These are phyloP conservation scores for Claviceps purpurea DNA, from an alignment of 2,329 filamentous ascomycete genomes.

Conservation along the genomic window DNA sequence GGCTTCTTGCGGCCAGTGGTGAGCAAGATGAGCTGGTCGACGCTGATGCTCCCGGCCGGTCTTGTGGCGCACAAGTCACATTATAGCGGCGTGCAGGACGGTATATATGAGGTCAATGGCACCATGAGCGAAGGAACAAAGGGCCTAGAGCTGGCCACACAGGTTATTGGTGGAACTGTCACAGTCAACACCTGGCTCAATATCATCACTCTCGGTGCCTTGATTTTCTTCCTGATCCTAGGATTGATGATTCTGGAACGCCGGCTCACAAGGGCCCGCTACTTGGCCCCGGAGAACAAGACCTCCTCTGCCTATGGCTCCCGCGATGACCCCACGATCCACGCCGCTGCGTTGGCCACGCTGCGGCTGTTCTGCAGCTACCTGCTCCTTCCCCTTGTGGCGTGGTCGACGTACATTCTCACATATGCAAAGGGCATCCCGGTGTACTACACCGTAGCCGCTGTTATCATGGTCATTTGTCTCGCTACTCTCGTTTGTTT, in stretches of 20 bases:
- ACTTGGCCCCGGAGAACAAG: background rate
- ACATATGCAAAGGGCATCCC: constrained; percentile 9
- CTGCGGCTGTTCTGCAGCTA: constrained; percentile 63
- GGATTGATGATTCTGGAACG: constrained; percentile 35
- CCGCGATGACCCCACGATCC: background rate
- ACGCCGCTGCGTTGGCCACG: constrained; percentile 27
- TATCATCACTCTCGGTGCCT: constrained; percentile 50
- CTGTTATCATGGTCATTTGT: constrained; percentile 9
- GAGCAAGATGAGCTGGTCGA: constrained; percentile 24
- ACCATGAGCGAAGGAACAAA: constrained; percentile 36
- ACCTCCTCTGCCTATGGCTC: background rate
- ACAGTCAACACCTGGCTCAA: constrained; percentile 54
- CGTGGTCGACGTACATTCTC: constrained; percentile 61
- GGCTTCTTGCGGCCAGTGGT: constrained; percentile 61
- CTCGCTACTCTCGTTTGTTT: constrained; percentile 16
- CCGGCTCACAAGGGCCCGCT: constrained; percentile 11
- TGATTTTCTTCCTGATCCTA: constrained; percentile 42
- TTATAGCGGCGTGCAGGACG: constrained; percentile 27
- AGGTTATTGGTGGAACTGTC: constrained; percentile 51
- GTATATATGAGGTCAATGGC: constrained; percentile 53
- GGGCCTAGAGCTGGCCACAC: constrained; percentile 53
- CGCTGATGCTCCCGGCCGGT: constrained; percentile 43
- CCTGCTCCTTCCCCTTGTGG: constrained; percentile 58
- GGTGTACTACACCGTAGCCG: constrained; percentile 21
- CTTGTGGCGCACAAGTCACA: constrained; percentile 10